These are phyloP conservation scores for Striga hermonthica DNA, from an alignment of 305 asterid species.

Conservation along the genomic window DNA sequence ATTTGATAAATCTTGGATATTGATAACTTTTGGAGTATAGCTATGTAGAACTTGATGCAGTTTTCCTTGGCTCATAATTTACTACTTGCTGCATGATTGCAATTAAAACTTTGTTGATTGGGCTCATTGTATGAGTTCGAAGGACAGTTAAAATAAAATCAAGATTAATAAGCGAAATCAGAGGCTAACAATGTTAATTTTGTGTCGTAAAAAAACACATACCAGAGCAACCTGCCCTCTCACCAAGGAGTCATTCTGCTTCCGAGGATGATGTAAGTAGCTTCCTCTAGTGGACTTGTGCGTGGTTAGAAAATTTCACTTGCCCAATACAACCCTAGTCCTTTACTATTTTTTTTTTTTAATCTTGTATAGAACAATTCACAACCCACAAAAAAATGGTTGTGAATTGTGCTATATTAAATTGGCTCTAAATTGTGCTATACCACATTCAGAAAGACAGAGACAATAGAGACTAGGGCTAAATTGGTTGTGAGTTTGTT, in stretches of 20 bases:
- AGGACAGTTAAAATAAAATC: conserved; percentile 98
- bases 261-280: conserved; percentile 74
- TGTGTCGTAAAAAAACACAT: conserved; percentile 85
- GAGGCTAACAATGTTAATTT: conserved; percentile 90
- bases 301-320: conserved; percentile 21
- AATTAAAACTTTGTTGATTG: conserved; percentile 16
- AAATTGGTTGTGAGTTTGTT: no score
- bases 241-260: conserved; percentile 59
- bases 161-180: conserved; percentile 94
- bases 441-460: no score
- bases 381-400: no score
- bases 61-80: conserved; percentile 14
- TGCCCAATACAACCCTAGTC: no score
- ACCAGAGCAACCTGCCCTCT: conserved; percentile 60
- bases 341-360: no score
- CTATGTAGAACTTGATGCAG: not conserved
- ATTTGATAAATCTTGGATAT: conserved; percentile 7
- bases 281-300: conserved; percentile 13
- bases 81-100: conserved; percentile 20
- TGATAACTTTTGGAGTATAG: conserved; percentile 27
- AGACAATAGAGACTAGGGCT: no score
- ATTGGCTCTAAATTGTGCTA: no score
- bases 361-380: no score
- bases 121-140: conserved; percentile 56
- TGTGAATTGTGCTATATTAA: conserved; percentile 24